These are phyloP conservation scores for Rosa persica DNA, from an alignment of 306 rosid species.

Conservation along the genomic window DNA sequence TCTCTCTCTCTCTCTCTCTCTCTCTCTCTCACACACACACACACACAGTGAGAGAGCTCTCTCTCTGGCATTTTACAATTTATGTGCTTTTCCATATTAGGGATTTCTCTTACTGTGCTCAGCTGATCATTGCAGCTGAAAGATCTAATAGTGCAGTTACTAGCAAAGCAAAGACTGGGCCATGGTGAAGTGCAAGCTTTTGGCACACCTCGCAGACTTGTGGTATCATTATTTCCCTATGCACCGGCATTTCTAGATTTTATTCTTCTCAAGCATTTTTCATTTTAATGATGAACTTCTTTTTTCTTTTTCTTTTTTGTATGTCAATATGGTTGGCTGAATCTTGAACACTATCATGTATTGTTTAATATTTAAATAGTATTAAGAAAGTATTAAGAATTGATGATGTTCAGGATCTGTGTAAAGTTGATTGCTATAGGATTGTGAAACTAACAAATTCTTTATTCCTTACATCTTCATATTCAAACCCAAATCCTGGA, in stretches of 20 bases:
- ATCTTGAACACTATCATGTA: background rate
- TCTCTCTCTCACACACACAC: background rate
- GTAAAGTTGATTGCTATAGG: background rate
- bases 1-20: background rate
- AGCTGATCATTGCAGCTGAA: conserved; percentile 65
- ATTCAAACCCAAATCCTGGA: background rate
- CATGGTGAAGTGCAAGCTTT: conserved; percentile 72
- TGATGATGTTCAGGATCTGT: background rate
- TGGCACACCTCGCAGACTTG: conserved; percentile 82
- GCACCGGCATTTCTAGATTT: conserved; percentile 7
- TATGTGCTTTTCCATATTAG: conserved; percentile 14
- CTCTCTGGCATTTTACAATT: background rate
- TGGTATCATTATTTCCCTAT: conserved; percentile 48
- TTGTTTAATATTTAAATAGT: background rate
- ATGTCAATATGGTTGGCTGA: background rate
- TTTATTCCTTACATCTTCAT: background rate
- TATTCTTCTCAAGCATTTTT: background rate
- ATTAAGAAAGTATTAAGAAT: background rate
- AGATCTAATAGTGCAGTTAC: conserved; percentile 53
- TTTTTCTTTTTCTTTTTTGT: background rate
- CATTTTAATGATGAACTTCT: conserved; percentile 1
- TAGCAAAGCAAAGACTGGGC: conserved; percentile 72
- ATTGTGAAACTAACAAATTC: background rate
- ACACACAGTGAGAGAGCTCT: background rate
- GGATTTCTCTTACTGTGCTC: conserved; percentile 30